Evolutionary conservation across 164 flowering plant genomes (phyloP), one percentile per base, ranked within the genome.

Genomic region (Malania oleifera): DNA sequence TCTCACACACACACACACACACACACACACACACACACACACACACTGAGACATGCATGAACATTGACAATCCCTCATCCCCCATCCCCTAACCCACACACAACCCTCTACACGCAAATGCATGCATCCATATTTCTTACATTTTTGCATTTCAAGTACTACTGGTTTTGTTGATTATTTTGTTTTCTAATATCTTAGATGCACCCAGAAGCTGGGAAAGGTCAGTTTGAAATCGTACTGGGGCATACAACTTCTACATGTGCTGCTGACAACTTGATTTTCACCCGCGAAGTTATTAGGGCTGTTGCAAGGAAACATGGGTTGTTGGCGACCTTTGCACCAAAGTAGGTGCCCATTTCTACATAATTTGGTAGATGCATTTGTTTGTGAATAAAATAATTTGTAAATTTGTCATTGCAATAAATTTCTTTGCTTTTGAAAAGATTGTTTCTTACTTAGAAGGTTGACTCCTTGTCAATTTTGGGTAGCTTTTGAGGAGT

Each of bases 201-300:
- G 11, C 99, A 95, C 72, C 82, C 95, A 52, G 97, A 95, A 83
- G 69, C 93, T 62, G 97, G 99, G 48, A 80, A 82, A 54, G 97
- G 99, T 22, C 99, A 91, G 63, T 86, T 72, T 70, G 99, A 91
- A 77, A 62, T 95, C 58, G 81, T 79, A 14, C 26, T 86, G 68
- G 90, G 84, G 10, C 86, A 95, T 67, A 74, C 73, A 24, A 49
- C 46, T 56, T 87, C 91, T 70, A 60, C 59, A 46, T 23, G 31
- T 54, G 83, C 97, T 58, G 99, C 99, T 52, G 97, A 89, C 76
- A 80, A 85, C 70, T 69, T 95, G 66, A 70, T 95, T 63, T 84
- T 59, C 64, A 62, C 90, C 29, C 99, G 91, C 64, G 97, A 95
- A 75, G 82, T 70, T 63, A 78, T 95, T 41, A 82, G 73, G 60